phyloP scores from a whole-genome alignment of 2,329 filamentous ascomycete genomes.

The Torrubiella hemipterigena region DNA sequence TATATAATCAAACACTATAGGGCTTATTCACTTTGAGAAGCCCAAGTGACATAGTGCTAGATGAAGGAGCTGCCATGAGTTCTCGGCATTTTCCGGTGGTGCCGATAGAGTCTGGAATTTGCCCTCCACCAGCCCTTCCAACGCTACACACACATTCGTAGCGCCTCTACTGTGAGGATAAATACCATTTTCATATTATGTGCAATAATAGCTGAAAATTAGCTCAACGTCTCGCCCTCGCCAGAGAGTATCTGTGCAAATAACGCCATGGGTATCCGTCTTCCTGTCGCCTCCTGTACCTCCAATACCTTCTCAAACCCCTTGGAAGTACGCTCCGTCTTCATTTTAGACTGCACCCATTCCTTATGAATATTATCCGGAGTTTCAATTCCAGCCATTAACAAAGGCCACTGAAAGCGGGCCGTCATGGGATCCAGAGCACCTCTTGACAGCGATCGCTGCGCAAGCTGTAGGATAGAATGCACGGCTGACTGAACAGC shows the following conservation, averaged over 20 bases:
- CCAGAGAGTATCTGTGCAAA: not conserved
- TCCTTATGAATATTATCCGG: constrained; percentile 3
- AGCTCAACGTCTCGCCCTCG: not conserved
- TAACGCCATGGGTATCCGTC: not conserved
- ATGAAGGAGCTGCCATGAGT: too few species aligned
- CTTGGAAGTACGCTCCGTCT: not conserved
- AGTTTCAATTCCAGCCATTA: constrained; percentile 4
- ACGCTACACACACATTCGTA: too few species aligned
- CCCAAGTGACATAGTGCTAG: too few species aligned
- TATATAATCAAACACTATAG: too few species aligned
- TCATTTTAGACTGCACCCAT: constrained; percentile 3
- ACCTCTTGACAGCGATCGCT: constrained; percentile 1
- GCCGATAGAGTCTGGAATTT: too few species aligned
- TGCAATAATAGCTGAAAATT: not conserved
- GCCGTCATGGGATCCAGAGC: not conserved
- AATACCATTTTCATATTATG: not conserved
- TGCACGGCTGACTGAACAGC: not conserved
- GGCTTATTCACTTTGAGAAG: too few species aligned
- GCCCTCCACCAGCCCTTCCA: too few species aligned
- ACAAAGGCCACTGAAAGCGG: constrained; percentile 2
- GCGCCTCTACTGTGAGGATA: too few species aligned
- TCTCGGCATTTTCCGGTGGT: too few species aligned
- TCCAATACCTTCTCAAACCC: not conserved
- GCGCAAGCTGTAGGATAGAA: constrained; percentile 1
- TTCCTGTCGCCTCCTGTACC: not conserved